A percentile compares a stretch with the other conserved stretches of the same genome.
Conservation (phyloP, 176 grass and related monocot genomes). For the Carex parvula region DNA sequence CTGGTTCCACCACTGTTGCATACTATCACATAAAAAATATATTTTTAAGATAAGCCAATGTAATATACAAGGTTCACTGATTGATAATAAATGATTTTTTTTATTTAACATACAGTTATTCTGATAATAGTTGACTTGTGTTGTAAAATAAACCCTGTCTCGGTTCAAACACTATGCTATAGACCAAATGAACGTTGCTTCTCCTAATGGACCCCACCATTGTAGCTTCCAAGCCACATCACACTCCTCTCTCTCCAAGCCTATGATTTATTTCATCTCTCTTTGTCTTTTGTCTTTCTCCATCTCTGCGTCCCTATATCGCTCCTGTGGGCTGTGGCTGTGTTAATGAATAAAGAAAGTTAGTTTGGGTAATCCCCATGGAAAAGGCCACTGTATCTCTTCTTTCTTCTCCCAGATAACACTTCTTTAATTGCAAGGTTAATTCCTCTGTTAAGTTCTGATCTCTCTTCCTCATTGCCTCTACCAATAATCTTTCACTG, state of each 20-base stretch:
- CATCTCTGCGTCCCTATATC: neutral
- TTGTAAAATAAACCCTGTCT: neutral
- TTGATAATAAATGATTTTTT: neutral
- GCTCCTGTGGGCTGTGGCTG: neutral
- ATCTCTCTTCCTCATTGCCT: neutral
- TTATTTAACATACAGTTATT: neutral
- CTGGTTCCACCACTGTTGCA: no score
- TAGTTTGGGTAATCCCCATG: neutral
- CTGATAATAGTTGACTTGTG: neutral
- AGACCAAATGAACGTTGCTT: neutral
- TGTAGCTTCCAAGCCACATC: slow-evolving; percentile 11
- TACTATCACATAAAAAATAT: no score
- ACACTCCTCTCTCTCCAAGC: neutral
- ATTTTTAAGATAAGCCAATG: no score
- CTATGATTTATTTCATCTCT: neutral
- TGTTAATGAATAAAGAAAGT: neutral
- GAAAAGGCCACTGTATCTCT: neutral
- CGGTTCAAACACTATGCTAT: neutral
- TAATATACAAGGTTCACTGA: no score
- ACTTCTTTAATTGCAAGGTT: neutral
- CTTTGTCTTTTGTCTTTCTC: neutral
- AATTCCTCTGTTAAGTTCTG: neutral
- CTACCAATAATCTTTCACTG: neutral
- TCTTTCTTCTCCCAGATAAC: neutral
- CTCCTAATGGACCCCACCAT: neutral